Conservation (phyloP, 768 basidiomycete species). For the Amanita thiersii region DNA sequence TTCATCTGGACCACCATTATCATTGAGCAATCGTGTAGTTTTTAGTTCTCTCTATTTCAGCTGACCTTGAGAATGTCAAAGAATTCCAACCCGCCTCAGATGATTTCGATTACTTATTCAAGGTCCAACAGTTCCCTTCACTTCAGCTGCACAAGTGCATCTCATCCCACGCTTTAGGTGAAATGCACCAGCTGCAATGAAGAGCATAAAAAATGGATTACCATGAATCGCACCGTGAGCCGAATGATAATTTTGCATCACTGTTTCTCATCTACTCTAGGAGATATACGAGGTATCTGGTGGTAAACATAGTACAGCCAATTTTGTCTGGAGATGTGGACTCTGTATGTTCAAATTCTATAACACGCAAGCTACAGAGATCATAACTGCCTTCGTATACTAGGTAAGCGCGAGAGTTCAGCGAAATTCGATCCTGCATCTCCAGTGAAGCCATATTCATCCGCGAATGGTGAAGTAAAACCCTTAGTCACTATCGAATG, state of each 20-base stretch:
- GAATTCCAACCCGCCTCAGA: constrained; percentile 54
- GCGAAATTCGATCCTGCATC: constrained; percentile 64
- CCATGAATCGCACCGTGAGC: constrained; percentile 62
- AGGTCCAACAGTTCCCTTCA: constrained; percentile 35
- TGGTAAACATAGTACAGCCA: constrained; percentile 58
- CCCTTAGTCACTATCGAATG: constrained; percentile 74
- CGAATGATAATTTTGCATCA: not conserved
- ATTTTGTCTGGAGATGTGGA: constrained; percentile 79
- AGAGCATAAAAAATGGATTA: constrained; percentile 60
- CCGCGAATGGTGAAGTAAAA: constrained; percentile 53
- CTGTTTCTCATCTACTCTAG: constrained; percentile 24
- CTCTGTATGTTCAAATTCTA: constrained; percentile 40
- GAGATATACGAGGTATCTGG: constrained; percentile 59
- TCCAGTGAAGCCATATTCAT: constrained; percentile 44
- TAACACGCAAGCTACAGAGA: constrained; percentile 2
- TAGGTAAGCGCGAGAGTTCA: constrained; percentile 73
- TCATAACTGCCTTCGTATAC: not conserved
- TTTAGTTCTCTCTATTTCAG: constrained; percentile 63
- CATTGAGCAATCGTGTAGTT: constrained; percentile 27
- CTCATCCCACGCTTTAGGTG: constrained; percentile 36
- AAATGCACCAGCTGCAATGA: constrained; percentile 78
- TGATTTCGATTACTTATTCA: constrained; percentile 76
- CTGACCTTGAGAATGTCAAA: constrained; percentile 75
- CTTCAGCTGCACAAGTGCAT: not conserved
- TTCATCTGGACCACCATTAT: not conserved